Conservation (phyloP, 768 basidiomycete genomes). For the Clavulina sp. region DNA sequence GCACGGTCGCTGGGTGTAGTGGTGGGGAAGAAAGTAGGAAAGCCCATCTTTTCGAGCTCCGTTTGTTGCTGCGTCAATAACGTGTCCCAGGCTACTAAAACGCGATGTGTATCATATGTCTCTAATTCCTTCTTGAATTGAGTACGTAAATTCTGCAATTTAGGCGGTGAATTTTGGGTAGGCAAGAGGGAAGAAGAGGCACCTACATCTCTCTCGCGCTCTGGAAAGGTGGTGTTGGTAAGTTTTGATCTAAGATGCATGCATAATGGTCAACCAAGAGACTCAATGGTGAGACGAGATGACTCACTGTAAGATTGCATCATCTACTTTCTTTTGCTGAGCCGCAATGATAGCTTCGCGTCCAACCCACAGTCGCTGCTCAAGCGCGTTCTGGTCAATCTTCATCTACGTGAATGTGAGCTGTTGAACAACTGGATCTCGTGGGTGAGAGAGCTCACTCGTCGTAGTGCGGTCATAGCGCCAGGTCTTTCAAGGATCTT, state of each 20-base stretch:
- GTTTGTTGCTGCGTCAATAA: conserved; percentile 55
- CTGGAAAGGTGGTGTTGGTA: conserved; percentile 45
- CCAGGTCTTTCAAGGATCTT: conserved; percentile 35
- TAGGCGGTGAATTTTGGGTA: background rate
- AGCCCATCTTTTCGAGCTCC: conserved; percentile 36
- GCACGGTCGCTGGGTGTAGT: conserved; percentile 32
- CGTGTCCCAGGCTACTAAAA: conserved; percentile 57
- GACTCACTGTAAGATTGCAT: conserved; percentile 36
- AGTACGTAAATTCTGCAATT: conserved; percentile 42
- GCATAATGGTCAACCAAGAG: background rate
- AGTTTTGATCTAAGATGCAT: conserved; percentile 36
- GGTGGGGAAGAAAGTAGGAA: conserved; percentile 59
- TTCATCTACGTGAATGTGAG: conserved; percentile 33
- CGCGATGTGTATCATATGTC: conserved; percentile 53
- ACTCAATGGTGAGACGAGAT: conserved; percentile 2
- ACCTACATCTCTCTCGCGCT: conserved; percentile 51
- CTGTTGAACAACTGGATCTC: conserved; percentile 6
- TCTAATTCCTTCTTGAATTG: conserved; percentile 46
- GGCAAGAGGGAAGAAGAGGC: conserved; percentile 13
- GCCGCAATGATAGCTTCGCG: conserved; percentile 41
- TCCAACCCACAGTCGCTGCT: conserved; percentile 51
- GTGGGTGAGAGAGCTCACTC: conserved; percentile 2
- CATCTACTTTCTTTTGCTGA: conserved; percentile 54
- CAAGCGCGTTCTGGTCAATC: conserved; percentile 50
- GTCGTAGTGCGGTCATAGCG: conserved; percentile 32